phyloP scores from a whole-genome alignment of 208 protist genomes.

The Leishmania mexicana region DNA sequence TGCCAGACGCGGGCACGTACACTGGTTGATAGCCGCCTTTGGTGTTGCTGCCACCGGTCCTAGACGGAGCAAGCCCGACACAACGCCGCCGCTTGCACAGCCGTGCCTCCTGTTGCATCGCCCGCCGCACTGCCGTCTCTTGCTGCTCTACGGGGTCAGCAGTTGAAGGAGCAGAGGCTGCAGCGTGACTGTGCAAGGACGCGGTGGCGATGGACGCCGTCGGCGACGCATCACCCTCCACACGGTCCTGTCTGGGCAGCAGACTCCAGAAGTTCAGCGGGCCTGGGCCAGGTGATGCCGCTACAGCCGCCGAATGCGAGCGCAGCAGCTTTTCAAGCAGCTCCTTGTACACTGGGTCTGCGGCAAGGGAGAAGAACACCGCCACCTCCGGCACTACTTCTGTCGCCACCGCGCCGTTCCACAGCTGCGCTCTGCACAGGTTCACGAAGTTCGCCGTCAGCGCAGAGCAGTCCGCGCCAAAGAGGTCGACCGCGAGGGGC shows the following conservation, averaged over 20 bases:
- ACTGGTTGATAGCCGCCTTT: slow-evolving; percentile 8
- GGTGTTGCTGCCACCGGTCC: neutral
- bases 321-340: slow-evolving; percentile 1
- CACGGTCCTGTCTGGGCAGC: slow-evolving; percentile 7
- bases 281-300: neutral
- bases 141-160: slow-evolving; percentile 20
- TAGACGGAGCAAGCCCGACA: slow-evolving; percentile 6
- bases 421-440: slow-evolving; percentile 66
- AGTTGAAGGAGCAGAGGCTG: neutral
- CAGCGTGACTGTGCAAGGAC: neutral
- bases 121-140: slow-evolving; percentile 1
- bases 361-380: slow-evolving; percentile 61
- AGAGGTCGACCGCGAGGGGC: slow-evolving; percentile 63
- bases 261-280: slow-evolving; percentile 16
- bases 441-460: slow-evolving; percentile 70
- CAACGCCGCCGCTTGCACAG: slow-evolving; percentile 33
- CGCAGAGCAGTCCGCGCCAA: slow-evolving; percentile 62
- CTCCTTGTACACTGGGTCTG: slow-evolving; percentile 20
- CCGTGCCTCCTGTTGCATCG: slow-evolving; percentile 20
- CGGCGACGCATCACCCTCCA: slow-evolving; percentile 3
- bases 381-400: slow-evolving; percentile 69
- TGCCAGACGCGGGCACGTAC: slow-evolving; percentile 1
- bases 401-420: slow-evolving; percentile 63
- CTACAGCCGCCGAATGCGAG: neutral
- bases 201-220: neutral